A percentile compares a stretch with the other conserved stretches of the same genome.
phyloP scores from a whole-genome alignment of 257 asterid species.

The Scutellaria baicalensis region DNA sequence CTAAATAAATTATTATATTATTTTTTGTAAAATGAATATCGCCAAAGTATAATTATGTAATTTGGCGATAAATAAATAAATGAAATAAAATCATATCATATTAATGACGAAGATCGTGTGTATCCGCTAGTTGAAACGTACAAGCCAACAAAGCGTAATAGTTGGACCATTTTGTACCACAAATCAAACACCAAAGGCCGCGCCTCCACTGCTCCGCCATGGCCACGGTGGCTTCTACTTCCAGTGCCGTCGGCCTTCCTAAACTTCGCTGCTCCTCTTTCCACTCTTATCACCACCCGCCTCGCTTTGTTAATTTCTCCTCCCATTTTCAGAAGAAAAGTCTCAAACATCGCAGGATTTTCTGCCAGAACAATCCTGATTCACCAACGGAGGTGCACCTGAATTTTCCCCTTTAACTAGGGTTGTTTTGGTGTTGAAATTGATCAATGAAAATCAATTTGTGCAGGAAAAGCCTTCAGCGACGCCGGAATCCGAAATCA shows the following conservation, averaged over 20 bases:
- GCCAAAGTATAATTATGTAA: too few relatives aligned
- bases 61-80: too few relatives aligned
- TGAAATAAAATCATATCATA: neutral
- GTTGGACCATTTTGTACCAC: conserved; percentile 17
- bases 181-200: neutral
- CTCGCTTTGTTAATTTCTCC: conserved; percentile 21
- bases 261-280: conserved; percentile 21
- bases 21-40: too few relatives aligned
- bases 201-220: conserved; percentile 33
- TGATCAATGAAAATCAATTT: neutral
- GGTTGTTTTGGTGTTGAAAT: neutral
- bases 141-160: neutral
- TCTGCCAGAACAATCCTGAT: conserved; percentile 35
- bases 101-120: neutral
- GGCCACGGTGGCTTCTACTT: conserved; percentile 61
- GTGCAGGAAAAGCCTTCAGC: conserved; percentile 42
- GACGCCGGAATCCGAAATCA: conserved; percentile 32
- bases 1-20: too few relatives aligned
- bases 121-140: neutral
- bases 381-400: conserved; percentile 30
- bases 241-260: conserved; percentile 40
- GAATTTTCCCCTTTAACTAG: too few relatives aligned
- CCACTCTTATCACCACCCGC: conserved; percentile 17
- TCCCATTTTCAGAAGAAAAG: conserved; percentile 17
- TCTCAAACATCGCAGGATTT: conserved; percentile 24